phyloP scores from a whole-genome alignment of 495 filamentous ascomycete genomes.

The Cercophora samala region DNA sequence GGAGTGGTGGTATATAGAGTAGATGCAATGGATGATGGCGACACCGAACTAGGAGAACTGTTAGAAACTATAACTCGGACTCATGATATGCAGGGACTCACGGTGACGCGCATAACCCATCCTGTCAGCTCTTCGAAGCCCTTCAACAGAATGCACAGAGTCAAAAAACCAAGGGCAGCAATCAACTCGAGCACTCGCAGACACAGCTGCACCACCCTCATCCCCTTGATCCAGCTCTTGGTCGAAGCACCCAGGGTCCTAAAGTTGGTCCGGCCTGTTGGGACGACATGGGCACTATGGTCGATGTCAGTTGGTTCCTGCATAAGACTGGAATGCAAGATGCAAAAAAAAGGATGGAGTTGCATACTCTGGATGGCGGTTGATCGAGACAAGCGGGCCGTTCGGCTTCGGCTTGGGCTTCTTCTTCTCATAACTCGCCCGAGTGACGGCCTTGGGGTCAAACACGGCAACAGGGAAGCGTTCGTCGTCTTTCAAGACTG shows the following conservation, averaged over 20 bases:
- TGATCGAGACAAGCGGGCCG: slow-evolving; percentile 73
- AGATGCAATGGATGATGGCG: slow-evolving; percentile 65
- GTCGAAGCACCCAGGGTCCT: slow-evolving; percentile 65
- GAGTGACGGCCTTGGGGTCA: slow-evolving; percentile 78
- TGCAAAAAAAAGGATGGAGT: background rate
- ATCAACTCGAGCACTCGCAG: slow-evolving; percentile 63
- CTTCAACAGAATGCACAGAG: slow-evolving; percentile 69
- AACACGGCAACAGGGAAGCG: slow-evolving; percentile 57
- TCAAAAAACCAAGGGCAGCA: slow-evolving; percentile 64
- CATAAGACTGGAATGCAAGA: slow-evolving; percentile 3
- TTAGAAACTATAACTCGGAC: background rate
- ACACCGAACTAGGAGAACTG: slow-evolving; percentile 56
- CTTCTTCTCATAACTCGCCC: slow-evolving; percentile 62
- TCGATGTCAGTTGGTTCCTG: slow-evolving; percentile 18
- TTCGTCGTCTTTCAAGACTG: slow-evolving; percentile 41
- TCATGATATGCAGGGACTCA: background rate
- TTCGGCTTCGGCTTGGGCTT: slow-evolving; percentile 64
- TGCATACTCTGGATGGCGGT: slow-evolving; percentile 77
- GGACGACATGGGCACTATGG: slow-evolving; percentile 36
- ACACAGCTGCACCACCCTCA: slow-evolving; percentile 61
- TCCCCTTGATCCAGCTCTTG: slow-evolving; percentile 64
- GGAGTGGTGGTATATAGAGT: slow-evolving; percentile 73
- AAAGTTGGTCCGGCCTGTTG: slow-evolving; percentile 25
- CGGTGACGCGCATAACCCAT: slow-evolving; percentile 72
- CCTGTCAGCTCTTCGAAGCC: slow-evolving; percentile 56